Base-by-base conservation (phyloP, 2,329 filamentous ascomycete species). In the Gnomoniopsis smithogilvyi region DNA sequence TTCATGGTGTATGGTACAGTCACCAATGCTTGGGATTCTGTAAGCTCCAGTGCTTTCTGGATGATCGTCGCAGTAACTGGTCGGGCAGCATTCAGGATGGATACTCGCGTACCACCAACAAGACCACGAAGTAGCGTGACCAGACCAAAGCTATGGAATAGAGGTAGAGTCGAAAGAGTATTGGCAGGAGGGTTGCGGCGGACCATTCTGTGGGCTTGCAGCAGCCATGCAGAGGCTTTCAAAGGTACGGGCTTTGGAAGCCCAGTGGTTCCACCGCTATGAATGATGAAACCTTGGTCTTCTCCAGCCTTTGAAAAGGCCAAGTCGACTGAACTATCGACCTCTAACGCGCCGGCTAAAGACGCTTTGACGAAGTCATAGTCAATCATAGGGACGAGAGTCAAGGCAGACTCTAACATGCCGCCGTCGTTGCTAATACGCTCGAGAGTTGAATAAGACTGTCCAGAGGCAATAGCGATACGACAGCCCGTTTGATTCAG, bases 101-200 rank as follows among this genome's bases (percentile, higher is more conserved):
- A 50, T n/a, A 56, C 7, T 14, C 34, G 54, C 15, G 54, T 56
- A n/a, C 54, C 54, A 34, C 36, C n/a, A n/a, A 56, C 54, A 3
- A 56, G 46, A 15, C 46, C 54, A 8, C 54, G 54, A 12, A 56
- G 54, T n/a, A 56, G 47, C 6, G 54, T 56, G 6, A 46, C 54
- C 11, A 56, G 54, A n/a, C 54, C 54, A 34, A 56, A 56, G 14
- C 54, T 56, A 34, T 56, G 54, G 3, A 56, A 56, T 8, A 56
- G 46, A 14, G 54, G 54, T 10, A 56, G 3, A 6, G 54, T 56
- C 2, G 54, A 56, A 30, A 56, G 46, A 7, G 54, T 51, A 22
- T 56, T 46, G 47, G 41, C 54, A 4, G 21, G 36, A 12, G 54
- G 54, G 6, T 50, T 56, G 22, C 54, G 54, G 30, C 54, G 12